Evolutionary conservation across 768 basidiomycete species (phyloP).

Genomic region (Boletus subcaerulescens): DNA sequence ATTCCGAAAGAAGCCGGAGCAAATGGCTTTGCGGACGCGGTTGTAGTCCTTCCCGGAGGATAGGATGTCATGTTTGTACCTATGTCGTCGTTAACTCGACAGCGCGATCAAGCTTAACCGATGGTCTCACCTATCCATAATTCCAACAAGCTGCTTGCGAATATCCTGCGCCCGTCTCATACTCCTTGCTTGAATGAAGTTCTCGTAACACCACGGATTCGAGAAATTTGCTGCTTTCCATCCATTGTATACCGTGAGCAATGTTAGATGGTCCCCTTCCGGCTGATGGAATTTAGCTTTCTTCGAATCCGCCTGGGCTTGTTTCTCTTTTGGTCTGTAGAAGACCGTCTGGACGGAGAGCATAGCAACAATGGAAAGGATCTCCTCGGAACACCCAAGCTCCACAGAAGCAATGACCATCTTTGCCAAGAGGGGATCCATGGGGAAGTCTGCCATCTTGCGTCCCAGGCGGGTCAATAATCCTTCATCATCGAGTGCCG

Average conservation of each 20-base stretch:
- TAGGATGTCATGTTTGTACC: slow-evolving; percentile 95
- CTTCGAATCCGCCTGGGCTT: slow-evolving; percentile 98
- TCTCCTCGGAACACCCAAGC: slow-evolving; percentile 96
- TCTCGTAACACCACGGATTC: slow-evolving; percentile 99
- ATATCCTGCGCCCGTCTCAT: slow-evolving; percentile 98
- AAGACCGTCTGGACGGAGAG: slow-evolving; percentile 94
- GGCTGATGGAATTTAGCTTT: slow-evolving; percentile 99
- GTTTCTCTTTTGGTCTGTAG: slow-evolving; percentile 99
- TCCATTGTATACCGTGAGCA: slow-evolving; percentile 95
- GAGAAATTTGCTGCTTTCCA: slow-evolving; percentile 97
- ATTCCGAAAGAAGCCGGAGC: slow-evolving; percentile 96
- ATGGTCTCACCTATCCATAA: slow-evolving; percentile 87
- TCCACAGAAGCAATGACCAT: slow-evolving; percentile 99
- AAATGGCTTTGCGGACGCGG: slow-evolving; percentile 89
- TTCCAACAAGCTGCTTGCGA: slow-evolving; percentile 93
- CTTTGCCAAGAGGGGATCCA: slow-evolving; percentile 94
- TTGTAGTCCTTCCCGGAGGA: slow-evolving; percentile 94
- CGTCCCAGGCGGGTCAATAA: slow-evolving; percentile 89
- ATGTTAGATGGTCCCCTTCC: slow-evolving; percentile 92
- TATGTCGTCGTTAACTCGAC: slow-evolving; percentile 28
- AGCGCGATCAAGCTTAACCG: neutral
- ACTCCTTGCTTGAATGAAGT: slow-evolving; percentile 96
- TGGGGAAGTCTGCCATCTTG: slow-evolving; percentile 99
- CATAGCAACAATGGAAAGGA: slow-evolving; percentile 97
- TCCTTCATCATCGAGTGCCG: slow-evolving; percentile 96